Evolutionary conservation across 805 yeast species (phyloP).

Genomic region (Kazachstania kunashirensis): DNA sequence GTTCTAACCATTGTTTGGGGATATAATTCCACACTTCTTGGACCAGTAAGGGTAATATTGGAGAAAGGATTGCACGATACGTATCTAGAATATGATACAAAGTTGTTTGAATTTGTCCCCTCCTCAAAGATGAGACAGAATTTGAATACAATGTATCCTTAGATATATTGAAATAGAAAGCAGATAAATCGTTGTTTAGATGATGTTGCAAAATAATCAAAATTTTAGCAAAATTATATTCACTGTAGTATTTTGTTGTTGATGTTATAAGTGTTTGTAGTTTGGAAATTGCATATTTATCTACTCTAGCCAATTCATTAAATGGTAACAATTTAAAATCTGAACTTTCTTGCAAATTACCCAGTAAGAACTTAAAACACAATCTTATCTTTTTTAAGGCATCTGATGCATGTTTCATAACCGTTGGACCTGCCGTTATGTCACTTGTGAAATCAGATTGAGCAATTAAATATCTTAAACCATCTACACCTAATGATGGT

Average conservation of each 20-base stretch:
- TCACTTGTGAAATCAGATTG: conserved; percentile 80
- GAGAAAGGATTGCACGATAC: conserved; percentile 62
- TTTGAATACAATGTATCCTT: conserved; percentile 85
- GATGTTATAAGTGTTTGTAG: conserved; percentile 38
- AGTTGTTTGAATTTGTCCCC: conserved; percentile 49
- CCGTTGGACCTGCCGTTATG: conserved; percentile 60
- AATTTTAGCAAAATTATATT: conserved; percentile 59
- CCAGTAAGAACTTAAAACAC: conserved; percentile 71
- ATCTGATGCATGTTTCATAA: conserved; percentile 68
- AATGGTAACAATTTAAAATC: conserved; percentile 30
- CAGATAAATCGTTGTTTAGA: conserved; percentile 65
- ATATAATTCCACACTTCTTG: conserved; percentile 80
- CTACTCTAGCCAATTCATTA: conserved; percentile 38
- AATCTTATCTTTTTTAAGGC: conserved; percentile 72
- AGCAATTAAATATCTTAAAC: conserved; percentile 83
- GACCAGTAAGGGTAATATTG: conserved; percentile 71
- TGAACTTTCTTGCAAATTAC: conserved; percentile 50
- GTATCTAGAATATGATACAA: conserved; percentile 48
- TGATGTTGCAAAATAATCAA: conserved; percentile 60
- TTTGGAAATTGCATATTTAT: conserved; percentile 52
- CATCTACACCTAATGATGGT: conserved; percentile 79
- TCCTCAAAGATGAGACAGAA: conserved; percentile 29
- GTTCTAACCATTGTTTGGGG: conserved; percentile 27
- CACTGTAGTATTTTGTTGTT: conserved; percentile 38
- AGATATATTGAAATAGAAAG: conserved; percentile 75